Base-by-base conservation (phyloP, 768 basidiomycete genomes). In the Macrocybe gigantea region DNA sequence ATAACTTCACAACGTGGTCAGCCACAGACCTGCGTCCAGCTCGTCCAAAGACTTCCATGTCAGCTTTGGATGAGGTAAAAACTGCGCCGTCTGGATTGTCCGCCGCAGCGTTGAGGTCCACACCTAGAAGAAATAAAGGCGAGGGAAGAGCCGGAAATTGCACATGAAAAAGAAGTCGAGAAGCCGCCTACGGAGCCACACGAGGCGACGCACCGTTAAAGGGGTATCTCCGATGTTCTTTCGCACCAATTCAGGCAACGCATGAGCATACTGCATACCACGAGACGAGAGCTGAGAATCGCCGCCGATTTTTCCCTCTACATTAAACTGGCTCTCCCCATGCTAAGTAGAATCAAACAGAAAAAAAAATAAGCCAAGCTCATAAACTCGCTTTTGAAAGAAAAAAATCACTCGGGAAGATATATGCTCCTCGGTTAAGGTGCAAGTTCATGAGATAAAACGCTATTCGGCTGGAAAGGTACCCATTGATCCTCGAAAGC, bases 31-130 rank as follows among this genome's bases (percentile, higher is more conserved):
- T 6, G 96, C 96, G 64, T 99, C 96, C 22, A 99, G 75, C 66
- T 99, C 96, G 58, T 99, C 96, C 45, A 99, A 69, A 1, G 92
- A 93, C 64, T 99, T 99, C 96, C 96, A 99, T 3, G 95, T 97
- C 53, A 98, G 70, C 58, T 98, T 96, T 40, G 84, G 75, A 60
- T 92, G 97, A 1, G 87, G 83, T 12, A 99, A 73, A 52, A 78
- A 56, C 35, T 83, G 77, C 3, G 81, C 94, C 0, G 95, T 99
- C 61, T 97, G 92, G 12, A 91, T 88, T 12, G 95, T 99, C 22
- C 94, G 78, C 51, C 83, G 77, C 44, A 99, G 73, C 1, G 96
- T 99, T n/a, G 95, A 98, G 3, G 96, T 99, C 96, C 96, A 99
- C 30, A 98, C 89, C 91, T 94, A 53, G 6, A 22, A 7, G 33